Evolutionary conservation across 768 basidiomycete genomes (phyloP), one percentile per base, ranked within the genome.

Genomic region (Tricholomella constricta): DNA sequence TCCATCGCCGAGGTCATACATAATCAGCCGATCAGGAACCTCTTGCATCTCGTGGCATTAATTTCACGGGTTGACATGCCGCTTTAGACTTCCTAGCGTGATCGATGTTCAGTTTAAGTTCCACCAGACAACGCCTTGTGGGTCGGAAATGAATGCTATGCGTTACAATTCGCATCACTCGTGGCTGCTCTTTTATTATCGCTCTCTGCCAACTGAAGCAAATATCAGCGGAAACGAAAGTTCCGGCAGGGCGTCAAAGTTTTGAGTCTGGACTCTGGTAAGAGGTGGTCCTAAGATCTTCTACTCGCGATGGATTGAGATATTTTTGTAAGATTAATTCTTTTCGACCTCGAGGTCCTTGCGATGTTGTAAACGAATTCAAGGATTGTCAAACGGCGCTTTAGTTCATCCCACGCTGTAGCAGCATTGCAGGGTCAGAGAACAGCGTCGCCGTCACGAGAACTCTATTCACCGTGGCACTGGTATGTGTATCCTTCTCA

Each of bases 71-170:
- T 7, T 17, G 3, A 27, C 23, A 3, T 23, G 6, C 12, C 20
- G 9, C 23, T 3, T 42, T 41, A 23, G 22, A 41, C 22, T 41
- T 23, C n/a, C 40, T 7, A 25, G 11, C 34, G 23, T 25, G 22
- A 26, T 19, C n/a, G 17, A 17, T 37, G 5, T 9, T 44, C 12
- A 27, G 1, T 17, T 20, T 43, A 10, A 27, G 29, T 11, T 5
- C n/a, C 27, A 23, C 10, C 15, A 22, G 32, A 41, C 27, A 11
- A 42, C 29, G 46, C 56, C 48, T 59, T 53, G 22, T 14, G n/a
- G 11, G 34, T 58, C 59, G 61, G 61, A 62, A 52, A 60, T 60
- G 56, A 57, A 55, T 26, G 6, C 14, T 27, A 34, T 45, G 19
- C 25, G 44, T 47, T 44, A 26, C 9, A 41, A n/a, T 17, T 14